A percentile compares a stretch with the other conserved stretches of the same genome.
Evolutionary conservation across 2,329 filamentous ascomycete species (phyloP).

Genomic region (Pestalotiopsis sp.): DNA sequence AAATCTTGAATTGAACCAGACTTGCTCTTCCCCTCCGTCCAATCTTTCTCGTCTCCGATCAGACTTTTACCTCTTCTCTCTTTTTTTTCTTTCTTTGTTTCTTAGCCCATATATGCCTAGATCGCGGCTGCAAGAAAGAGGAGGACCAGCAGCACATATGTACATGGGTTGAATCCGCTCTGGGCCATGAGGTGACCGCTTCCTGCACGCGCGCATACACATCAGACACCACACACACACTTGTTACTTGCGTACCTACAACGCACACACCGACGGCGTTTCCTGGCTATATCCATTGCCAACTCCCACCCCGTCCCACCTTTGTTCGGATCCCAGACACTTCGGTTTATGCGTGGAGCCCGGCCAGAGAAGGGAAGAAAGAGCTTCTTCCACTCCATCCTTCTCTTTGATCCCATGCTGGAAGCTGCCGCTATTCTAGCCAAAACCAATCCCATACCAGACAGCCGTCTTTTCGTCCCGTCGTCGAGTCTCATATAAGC

Average conservation of each 20-base stretch:
- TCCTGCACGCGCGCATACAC: background rate
- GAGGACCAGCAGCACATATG: background rate
- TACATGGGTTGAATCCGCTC: background rate
- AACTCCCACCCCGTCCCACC: background rate
- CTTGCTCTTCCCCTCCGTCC: background rate
- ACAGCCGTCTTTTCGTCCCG: background rate
- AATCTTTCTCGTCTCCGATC: background rate
- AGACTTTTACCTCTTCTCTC: background rate
- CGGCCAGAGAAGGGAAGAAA: background rate
- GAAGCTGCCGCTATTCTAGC: background rate
- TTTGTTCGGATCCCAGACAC: constrained; percentile 1
- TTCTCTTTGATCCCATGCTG: background rate
- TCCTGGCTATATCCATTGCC: constrained; percentile 1
- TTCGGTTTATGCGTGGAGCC: background rate
- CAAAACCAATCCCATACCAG: background rate
- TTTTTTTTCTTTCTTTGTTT: too few relatives aligned
- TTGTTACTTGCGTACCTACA: background rate
- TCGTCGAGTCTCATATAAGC: background rate
- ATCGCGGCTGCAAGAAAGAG: background rate
- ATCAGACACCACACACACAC: background rate
- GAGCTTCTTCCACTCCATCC: background rate
- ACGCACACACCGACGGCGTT: background rate
- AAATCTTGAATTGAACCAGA: background rate
- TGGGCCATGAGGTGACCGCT: background rate
- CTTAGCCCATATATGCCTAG: background rate